phyloP scores from a whole-genome alignment of 169 alveolate genomes.

The Plasmodium vinckei region DNA sequence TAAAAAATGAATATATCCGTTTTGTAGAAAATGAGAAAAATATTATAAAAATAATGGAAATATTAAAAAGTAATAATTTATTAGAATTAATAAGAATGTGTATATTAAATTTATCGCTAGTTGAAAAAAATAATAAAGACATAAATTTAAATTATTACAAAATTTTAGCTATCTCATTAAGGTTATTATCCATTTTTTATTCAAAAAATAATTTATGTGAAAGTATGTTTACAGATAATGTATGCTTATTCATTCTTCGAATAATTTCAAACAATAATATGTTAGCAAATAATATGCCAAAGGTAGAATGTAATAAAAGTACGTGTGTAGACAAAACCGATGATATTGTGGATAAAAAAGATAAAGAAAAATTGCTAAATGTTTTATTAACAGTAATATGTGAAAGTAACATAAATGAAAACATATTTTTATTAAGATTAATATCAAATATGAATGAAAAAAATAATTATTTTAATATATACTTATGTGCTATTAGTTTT shows the following conservation, averaged over 20 bases:
- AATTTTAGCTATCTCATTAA: conserved; percentile 24
- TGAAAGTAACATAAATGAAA: conserved; percentile 49
- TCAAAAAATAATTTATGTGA: background rate
- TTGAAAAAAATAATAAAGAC: conserved; percentile 2
- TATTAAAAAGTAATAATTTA: background rate
- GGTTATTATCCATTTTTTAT: conserved; percentile 1
- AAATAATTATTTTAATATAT: conserved; percentile 42
- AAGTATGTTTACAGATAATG: background rate
- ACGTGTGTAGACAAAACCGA: background rate
- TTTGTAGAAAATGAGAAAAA: conserved; percentile 6
- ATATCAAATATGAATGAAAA: conserved; percentile 1
- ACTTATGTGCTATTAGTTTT: conserved; percentile 28
- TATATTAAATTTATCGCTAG: conserved; percentile 4
- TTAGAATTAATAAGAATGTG: conserved; percentile 33
- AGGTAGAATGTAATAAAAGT: background rate
- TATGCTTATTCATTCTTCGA: background rate
- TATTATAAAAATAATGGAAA: conserved; percentile 7
- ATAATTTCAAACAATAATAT: background rate
- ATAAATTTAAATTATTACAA: conserved; percentile 14
- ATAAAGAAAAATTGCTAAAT: conserved; percentile 28
- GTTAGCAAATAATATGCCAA: background rate
- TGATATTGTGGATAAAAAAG: background rate
- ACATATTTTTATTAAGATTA: conserved; percentile 45
- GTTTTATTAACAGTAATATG: conserved; percentile 23
- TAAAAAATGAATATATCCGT: background rate